Conservation (phyloP, 2,329 filamentous ascomycete species). For the Pyricularia grisea region DNA sequence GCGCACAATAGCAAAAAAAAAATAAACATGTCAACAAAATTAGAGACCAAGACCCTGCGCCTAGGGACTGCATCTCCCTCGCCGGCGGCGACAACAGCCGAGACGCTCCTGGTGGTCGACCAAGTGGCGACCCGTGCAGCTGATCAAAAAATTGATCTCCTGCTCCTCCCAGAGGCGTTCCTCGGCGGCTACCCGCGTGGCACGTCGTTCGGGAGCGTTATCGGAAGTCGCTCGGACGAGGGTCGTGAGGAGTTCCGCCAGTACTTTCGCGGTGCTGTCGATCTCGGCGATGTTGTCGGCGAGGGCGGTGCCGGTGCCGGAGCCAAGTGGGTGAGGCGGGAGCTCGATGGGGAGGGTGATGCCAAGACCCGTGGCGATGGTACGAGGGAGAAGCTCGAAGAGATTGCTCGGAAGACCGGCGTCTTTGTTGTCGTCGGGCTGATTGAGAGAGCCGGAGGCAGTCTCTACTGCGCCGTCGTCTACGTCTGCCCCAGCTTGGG, state of each 20-base stretch:
- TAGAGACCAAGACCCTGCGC: slow-evolving; percentile 27
- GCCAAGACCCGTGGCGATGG: slow-evolving; percentile 39
- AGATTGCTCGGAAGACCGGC: slow-evolving; percentile 64
- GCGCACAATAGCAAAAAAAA: neutral
- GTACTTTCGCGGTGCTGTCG: slow-evolving; percentile 72
- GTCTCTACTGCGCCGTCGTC: slow-evolving; percentile 72
- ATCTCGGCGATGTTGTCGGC: slow-evolving; percentile 69
- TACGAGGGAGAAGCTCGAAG: slow-evolving; percentile 70
- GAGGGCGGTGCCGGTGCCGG: slow-evolving; percentile 55
- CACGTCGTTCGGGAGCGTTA: slow-evolving; percentile 62
- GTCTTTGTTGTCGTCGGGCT: slow-evolving; percentile 75
- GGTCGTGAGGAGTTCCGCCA: slow-evolving; percentile 75
- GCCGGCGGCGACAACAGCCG: slow-evolving; percentile 35
- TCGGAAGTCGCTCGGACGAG: slow-evolving; percentile 57
- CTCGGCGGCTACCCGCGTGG: slow-evolving; percentile 86
- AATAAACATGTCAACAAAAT: neutral
- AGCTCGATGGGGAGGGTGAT: slow-evolving; percentile 20
- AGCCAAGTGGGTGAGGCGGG: slow-evolving; percentile 58
- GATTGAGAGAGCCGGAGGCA: slow-evolving; percentile 73
- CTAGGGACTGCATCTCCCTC: slow-evolving; percentile 47
- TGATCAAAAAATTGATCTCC: slow-evolving; percentile 45
- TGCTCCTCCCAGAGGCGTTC: slow-evolving; percentile 88
- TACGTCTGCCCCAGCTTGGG: slow-evolving; percentile 72
- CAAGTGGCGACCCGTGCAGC: slow-evolving; percentile 55
- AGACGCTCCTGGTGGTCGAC: slow-evolving; percentile 60